phyloP scores from a whole-genome alignment of 23 red algal genomes.

The Gracilaria vermiculophylla region DNA sequence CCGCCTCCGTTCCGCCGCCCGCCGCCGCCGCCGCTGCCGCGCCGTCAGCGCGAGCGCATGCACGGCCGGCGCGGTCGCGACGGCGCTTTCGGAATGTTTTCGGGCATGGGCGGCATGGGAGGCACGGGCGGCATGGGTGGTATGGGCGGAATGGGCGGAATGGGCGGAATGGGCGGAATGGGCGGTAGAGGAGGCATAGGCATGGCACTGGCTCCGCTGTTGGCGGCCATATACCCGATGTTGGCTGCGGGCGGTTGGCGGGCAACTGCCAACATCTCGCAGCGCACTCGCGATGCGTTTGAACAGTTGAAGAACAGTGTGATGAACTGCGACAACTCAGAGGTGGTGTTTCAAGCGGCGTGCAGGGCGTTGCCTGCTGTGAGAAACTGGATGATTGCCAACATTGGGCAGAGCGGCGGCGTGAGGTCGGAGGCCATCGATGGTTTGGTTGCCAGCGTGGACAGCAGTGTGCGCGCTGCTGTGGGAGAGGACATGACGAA shows the following conservation, averaged over 20 bases:
- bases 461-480: neutral
- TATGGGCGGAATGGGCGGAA: neutral
- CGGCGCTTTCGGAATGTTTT: neutral
- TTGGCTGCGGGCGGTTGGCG: neutral
- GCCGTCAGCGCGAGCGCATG: neutral
- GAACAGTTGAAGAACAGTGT: neutral
- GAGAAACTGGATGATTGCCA: constrained; percentile 3
- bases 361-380: neutral
- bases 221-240: neutral
- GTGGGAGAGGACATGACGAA: constrained; percentile 10
- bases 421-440: constrained; percentile 6
- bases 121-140: neutral
- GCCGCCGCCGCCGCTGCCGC: constrained; percentile 4
- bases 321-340: neutral
- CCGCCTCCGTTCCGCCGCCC: constrained; percentile 11
- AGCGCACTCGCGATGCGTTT: constrained; percentile 16
- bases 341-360: neutral
- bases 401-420: neutral
- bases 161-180: neutral
- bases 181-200: neutral
- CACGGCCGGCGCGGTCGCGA: neutral
- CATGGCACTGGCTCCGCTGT: neutral
- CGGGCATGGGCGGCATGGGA: neutral
- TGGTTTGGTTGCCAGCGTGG: neutral
- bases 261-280: neutral